Conservation (phyloP, 2,329 filamentous ascomycete genomes). For the Aquanectria penicillioides region DNA sequence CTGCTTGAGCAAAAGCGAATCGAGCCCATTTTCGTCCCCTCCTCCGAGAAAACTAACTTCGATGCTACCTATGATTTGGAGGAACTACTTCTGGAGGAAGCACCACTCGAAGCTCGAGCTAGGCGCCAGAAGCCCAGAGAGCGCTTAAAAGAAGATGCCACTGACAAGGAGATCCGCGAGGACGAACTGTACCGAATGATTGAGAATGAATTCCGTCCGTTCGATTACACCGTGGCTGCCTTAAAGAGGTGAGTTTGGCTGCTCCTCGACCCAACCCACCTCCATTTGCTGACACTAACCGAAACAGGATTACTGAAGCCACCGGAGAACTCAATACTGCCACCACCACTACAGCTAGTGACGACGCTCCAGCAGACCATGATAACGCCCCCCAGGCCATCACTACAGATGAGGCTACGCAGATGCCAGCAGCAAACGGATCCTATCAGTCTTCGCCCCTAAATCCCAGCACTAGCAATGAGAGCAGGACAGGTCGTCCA, state of each 20-base stretch:
- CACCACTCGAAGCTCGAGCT: conserved; percentile 90
- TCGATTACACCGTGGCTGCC: conserved; percentile 89
- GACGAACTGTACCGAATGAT: conserved; percentile 96
- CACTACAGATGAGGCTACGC: conserved; percentile 61
- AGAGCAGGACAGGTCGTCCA: conserved; percentile 39
- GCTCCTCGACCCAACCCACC: too few species aligned
- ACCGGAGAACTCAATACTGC: conserved; percentile 20
- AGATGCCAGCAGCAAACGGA: conserved; percentile 47
- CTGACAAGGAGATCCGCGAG: conserved; percentile 91
- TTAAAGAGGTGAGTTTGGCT: conserved; percentile 74
- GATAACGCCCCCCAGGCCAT: conserved; percentile 55
- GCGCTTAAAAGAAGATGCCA: conserved; percentile 91
- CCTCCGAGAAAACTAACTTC: conserved; percentile 98
- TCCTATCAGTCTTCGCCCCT: conserved; percentile 39
- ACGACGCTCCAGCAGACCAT: conserved; percentile 15
- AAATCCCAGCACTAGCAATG: conserved; percentile 38
- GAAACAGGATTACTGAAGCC: conserved; percentile 51
- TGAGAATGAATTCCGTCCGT: conserved; percentile 91
- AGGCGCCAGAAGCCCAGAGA: conserved; percentile 94
- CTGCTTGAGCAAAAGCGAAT: conserved; percentile 87
- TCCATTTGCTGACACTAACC: conserved; percentile 32
- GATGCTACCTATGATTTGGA: conserved; percentile 98
- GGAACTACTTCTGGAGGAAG: conserved; percentile 92
- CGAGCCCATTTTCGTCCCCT: conserved; percentile 90
- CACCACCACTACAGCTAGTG: conserved; percentile 20